Evolutionary conservation across 345 rosid genomes (phyloP).

Genomic region (Crucihimalaya himalaica): DNA sequence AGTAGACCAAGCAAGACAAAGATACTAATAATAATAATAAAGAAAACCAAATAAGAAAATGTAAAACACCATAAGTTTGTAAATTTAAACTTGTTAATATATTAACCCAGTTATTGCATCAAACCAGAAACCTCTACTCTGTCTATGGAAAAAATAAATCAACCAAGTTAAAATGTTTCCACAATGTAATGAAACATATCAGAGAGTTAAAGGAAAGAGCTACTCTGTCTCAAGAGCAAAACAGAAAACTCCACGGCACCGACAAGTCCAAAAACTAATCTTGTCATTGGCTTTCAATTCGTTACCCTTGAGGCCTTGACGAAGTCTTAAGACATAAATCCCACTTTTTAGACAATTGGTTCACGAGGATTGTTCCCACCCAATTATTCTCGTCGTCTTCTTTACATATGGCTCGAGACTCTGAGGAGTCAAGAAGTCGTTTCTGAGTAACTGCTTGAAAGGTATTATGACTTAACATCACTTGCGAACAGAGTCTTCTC

Average conservation of each 20-base stretch:
- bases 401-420: neutral
- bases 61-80: neutral
- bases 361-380: neutral
- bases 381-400: neutral
- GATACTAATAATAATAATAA: neutral
- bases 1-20: neutral
- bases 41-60: too few species aligned
- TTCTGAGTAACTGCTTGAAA: neutral
- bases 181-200: neutral
- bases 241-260: constrained; percentile 2
- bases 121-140: neutral
- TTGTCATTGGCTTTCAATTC: neutral
- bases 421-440: constrained; percentile 17
- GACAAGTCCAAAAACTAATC: constrained; percentile 27
- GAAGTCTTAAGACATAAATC: neutral
- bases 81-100: too few species aligned
- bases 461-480: constrained; percentile 10
- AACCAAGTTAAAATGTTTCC: neutral
- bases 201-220: neutral
- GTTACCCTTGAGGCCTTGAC: neutral
- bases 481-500: neutral
- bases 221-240: constrained; percentile 17
- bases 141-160: neutral
- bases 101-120: too few species aligned
- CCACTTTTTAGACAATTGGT: neutral